These are phyloP conservation scores for Pichia phayaonensis DNA, from an alignment of 805 yeast species.

Conservation along the genomic window DNA sequence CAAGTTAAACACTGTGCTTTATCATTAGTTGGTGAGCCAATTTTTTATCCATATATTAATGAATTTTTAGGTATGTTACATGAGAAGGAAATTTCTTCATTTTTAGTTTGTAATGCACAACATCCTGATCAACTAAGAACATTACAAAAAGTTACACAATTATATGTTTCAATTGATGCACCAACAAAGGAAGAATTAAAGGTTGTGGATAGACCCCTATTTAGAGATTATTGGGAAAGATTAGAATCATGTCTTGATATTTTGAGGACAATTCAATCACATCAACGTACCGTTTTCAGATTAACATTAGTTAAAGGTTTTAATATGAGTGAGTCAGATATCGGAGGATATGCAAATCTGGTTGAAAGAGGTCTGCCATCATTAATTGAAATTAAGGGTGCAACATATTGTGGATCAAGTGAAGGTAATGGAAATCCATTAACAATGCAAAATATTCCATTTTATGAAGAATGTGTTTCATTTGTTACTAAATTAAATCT, in stretches of 20 bases:
- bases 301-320: constrained; percentile 88
- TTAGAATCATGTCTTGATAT: constrained; percentile 74
- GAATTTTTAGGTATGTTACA: constrained; percentile 78
- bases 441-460: constrained; percentile 94
- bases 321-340: constrained; percentile 71
- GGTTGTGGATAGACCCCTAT: constrained; percentile 80
- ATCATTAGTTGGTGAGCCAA: constrained; percentile 91
- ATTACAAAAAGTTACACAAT: constrained; percentile 74
- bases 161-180: constrained; percentile 90
- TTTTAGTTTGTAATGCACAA: constrained; percentile 91
- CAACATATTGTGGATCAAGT: constrained; percentile 91
- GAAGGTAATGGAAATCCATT: constrained; percentile 76
- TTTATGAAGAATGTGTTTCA: constrained; percentile 77
- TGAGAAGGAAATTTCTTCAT: constrained; percentile 71
- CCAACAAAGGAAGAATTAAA: constrained; percentile 76
- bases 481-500: constrained; percentile 60
- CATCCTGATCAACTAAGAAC: constrained; percentile 78
- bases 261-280: constrained; percentile 59
- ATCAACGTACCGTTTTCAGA: constrained; percentile 87
- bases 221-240: constrained; percentile 90
- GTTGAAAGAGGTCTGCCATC: constrained; percentile 78
- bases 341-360: constrained; percentile 77
- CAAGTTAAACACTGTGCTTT: constrained; percentile 86
- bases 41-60: constrained; percentile 85
- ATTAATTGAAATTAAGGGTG: constrained; percentile 89